Evolutionary conservation across 2,329 filamentous ascomycete genomes (phyloP).

Genomic region (Cytospora piceicola): DNA sequence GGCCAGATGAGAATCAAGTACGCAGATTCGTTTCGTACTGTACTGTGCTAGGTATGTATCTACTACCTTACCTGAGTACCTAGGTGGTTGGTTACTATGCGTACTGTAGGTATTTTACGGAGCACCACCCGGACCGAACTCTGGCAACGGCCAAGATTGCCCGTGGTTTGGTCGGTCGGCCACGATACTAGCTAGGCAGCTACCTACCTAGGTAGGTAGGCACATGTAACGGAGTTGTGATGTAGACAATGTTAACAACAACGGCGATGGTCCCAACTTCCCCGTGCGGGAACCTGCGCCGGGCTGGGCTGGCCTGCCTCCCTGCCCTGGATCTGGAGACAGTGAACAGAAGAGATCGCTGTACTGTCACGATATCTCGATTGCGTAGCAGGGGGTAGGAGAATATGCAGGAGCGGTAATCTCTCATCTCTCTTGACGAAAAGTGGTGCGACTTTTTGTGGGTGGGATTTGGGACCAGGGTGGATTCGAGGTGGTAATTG

Average conservation of each 20-base stretch:
- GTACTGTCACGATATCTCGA: conserved; percentile 26
- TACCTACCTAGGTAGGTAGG: no score
- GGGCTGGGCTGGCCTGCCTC: background rate
- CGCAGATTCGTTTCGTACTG: no score
- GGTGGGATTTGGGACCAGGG: conserved; percentile 22
- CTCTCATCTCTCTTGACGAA: conserved; percentile 31
- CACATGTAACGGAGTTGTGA: background rate
- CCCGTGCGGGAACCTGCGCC: conserved; percentile 4
- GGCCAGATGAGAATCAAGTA: background rate
- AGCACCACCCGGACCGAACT: background rate
- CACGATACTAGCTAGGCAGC: no score
- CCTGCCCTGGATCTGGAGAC: conserved; percentile 18
- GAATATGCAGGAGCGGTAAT: conserved; percentile 25
- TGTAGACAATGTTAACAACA: background rate
- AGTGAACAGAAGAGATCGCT: conserved; percentile 24
- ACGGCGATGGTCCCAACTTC: conserved; percentile 1
- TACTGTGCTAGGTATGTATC: no score
- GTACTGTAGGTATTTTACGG: no score
- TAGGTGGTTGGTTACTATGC: background rate
- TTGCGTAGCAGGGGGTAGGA: conserved; percentile 24
- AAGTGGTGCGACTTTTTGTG: conserved; percentile 35
- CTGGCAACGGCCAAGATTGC: background rate
- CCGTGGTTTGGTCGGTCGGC: no score
- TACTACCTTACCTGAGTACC: background rate
- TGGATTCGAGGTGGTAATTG: conserved; percentile 30